Percentiles rank a stretch among this genome's conserved stretches.
These are phyloP conservation scores for Amniculicola lignicola DNA, from an alignment of 495 filamentous ascomycete species.

Conservation along the genomic window DNA sequence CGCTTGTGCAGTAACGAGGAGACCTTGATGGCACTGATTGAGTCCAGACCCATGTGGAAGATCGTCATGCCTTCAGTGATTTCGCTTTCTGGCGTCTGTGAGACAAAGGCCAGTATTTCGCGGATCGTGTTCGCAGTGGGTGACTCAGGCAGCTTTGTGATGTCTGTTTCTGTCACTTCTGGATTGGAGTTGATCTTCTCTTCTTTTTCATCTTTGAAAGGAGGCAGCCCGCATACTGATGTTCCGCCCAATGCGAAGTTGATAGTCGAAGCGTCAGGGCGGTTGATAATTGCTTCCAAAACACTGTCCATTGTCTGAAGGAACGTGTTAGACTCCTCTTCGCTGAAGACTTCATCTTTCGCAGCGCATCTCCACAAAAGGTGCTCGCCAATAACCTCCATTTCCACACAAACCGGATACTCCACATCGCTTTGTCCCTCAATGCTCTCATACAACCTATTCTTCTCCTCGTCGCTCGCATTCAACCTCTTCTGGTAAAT, in stretches of 20 bases:
- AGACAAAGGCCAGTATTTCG: conserved; percentile 60
- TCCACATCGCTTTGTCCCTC: conserved; percentile 62
- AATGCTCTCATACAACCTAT: conserved; percentile 54
- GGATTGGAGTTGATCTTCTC: conserved; percentile 7
- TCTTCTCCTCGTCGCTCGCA: neutral
- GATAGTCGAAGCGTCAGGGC: conserved; percentile 50
- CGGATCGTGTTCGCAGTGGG: conserved; percentile 53
- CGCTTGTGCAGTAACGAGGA: conserved; percentile 61
- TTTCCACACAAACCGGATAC: conserved; percentile 76
- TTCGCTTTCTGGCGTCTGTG: conserved; percentile 55
- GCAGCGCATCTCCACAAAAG: conserved; percentile 70
- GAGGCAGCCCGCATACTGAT: conserved; percentile 53
- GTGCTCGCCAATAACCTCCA: conserved; percentile 56
- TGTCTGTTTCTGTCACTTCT: neutral
- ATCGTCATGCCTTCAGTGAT: conserved; percentile 67
- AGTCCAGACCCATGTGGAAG: conserved; percentile 85
- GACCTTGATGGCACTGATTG: conserved; percentile 79
- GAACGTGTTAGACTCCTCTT: conserved; percentile 45
- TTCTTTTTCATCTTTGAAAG: conserved; percentile 33
- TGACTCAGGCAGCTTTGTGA: conserved; percentile 40
- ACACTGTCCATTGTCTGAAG: conserved; percentile 54
- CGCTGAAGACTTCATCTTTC: conserved; percentile 52
- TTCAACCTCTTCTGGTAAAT: conserved; percentile 56
- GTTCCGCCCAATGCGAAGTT: conserved; percentile 46
- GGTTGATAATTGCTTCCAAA: conserved; percentile 50